Evolutionary conservation across 768 basidiomycete species (phyloP).

Genomic region (Pseudohyphozyma bogoriensis): DNA sequence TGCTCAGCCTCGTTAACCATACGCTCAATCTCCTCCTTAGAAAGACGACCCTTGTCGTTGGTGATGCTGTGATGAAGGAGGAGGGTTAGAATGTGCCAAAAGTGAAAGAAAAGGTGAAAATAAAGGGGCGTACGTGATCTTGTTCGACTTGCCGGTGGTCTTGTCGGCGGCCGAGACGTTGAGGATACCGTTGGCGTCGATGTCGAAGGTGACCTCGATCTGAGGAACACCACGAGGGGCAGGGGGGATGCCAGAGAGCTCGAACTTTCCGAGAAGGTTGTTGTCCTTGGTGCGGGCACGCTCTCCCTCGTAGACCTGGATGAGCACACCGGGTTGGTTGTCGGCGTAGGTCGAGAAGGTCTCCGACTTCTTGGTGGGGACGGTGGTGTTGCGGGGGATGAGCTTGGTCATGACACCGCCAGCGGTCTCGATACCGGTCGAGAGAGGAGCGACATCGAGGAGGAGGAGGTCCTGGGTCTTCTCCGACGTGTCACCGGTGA

Average conservation of each 20-base stretch:
- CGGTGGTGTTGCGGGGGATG: conserved; percentile 77
- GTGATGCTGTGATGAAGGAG: too few relatives aligned
- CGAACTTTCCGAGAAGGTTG: conserved; percentile 96
- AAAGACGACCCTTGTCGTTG: conserved; percentile 92
- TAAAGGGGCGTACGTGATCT: conserved; percentile 9
- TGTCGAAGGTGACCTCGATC: conserved; percentile 94
- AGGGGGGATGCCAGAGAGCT: conserved; percentile 89
- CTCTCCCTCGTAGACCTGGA: conserved; percentile 79
- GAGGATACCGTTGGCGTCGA: conserved; percentile 86
- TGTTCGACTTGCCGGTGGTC: conserved; percentile 87
- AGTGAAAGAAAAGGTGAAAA: background rate
- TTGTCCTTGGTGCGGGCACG: conserved; percentile 98
- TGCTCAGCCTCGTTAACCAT: too few relatives aligned
- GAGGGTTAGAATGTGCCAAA: conserved; percentile 44
- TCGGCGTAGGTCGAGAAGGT: conserved; percentile 87
- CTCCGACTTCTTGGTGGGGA: conserved; percentile 97
- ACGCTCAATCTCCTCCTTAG: conserved; percentile 95
- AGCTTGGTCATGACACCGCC: conserved; percentile 98
- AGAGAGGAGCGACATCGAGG: conserved; percentile 83
- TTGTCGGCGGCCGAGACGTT: conserved; percentile 94
- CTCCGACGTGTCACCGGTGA: conserved; percentile 95
- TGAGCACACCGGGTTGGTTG: conserved; percentile 96
- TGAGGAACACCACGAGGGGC: conserved; percentile 97
- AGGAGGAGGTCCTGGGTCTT: conserved; percentile 93
- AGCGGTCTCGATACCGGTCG: conserved; percentile 93